phyloP scores from a whole-genome alignment of 1,284 basidiomycete genomes.

The Trametes pubescens region DNA sequence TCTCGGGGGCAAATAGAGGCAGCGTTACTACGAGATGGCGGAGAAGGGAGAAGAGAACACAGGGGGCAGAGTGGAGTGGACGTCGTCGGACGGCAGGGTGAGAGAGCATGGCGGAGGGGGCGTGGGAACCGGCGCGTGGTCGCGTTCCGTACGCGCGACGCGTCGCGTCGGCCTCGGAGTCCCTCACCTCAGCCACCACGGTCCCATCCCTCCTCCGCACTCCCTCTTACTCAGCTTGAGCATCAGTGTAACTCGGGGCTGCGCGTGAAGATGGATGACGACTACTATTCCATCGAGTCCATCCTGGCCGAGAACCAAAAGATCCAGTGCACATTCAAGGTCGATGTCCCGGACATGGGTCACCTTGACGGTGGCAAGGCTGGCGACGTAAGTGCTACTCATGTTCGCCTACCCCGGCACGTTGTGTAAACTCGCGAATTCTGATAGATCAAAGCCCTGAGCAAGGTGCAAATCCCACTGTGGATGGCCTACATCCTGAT shows the following conservation, averaged over 20 bases:
- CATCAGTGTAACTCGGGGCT: background rate
- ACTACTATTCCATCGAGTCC: constrained; percentile 88
- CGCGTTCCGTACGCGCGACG: constrained; percentile 30
- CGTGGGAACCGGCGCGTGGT: constrained; percentile 34
- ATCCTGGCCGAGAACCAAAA: constrained; percentile 94
- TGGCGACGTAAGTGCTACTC: constrained; percentile 66
- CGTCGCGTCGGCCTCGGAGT: constrained; percentile 33
- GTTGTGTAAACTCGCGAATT: background rate
- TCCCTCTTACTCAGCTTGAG: background rate
- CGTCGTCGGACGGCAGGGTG: background rate
- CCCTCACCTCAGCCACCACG: constrained; percentile 7
- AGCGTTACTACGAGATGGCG: background rate
- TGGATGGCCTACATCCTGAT: constrained; percentile 89
- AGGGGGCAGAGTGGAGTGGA: background rate
- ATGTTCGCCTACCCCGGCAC: background rate
- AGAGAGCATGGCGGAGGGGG: constrained; percentile 2
- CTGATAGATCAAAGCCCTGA: constrained; percentile 71
- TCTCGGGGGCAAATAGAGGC: background rate
- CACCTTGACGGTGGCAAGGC: constrained; percentile 87
- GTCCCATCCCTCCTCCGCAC: background rate
- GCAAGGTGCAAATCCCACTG: constrained; percentile 83
- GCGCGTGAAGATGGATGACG: constrained; percentile 70
- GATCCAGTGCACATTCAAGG: constrained; percentile 89
- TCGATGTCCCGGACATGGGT: constrained; percentile 86
- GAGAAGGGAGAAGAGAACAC: background rate